Conservation (phyloP, 768 basidiomycete genomes). For the Leccinellum luteum region DNA sequence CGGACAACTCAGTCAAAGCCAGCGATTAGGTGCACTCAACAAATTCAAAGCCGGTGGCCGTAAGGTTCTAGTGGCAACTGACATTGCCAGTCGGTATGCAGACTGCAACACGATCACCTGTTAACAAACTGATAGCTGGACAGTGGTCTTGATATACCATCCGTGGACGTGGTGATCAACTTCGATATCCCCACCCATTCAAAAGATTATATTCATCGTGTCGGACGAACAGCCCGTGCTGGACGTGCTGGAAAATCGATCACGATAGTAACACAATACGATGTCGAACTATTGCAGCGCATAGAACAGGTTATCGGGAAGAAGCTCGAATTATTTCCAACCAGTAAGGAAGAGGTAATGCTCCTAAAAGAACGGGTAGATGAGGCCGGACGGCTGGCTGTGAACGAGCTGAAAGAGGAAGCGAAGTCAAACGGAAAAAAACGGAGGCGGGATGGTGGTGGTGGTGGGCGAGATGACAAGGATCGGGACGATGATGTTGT, state of each 20-base stretch:
- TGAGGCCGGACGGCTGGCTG: conserved; percentile 78
- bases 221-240: conserved; percentile 95
- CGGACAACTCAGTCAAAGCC: conserved; percentile 91
- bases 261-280: conserved; percentile 98
- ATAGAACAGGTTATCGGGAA: conserved; percentile 92
- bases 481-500: conserved; percentile 93
- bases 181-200: conserved; percentile 97
- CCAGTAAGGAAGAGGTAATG: conserved; percentile 85
- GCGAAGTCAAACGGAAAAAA: conserved; percentile 48
- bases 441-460: conserved; percentile 48
- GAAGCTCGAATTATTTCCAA: conserved; percentile 86
- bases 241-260: conserved; percentile 97
- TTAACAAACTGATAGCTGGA: conserved; percentile 5
- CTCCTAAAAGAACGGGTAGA: conserved; percentile 85
- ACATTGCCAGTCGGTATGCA: conserved; percentile 86
- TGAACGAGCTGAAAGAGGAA: conserved; percentile 79
- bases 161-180: conserved; percentile 96
- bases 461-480: conserved; percentile 62
- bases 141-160: conserved; percentile 92
- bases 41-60: conserved; percentile 97
- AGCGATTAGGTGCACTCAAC: conserved; percentile 85
- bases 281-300: conserved; percentile 92
- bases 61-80: conserved; percentile 90
- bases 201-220: conserved; percentile 98
- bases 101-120: neutral